Evolutionary conservation across 495 filamentous ascomycete genomes (phyloP), one percentile per base, ranked within the genome.

Genomic region (Aspergillus biplanus): DNA sequence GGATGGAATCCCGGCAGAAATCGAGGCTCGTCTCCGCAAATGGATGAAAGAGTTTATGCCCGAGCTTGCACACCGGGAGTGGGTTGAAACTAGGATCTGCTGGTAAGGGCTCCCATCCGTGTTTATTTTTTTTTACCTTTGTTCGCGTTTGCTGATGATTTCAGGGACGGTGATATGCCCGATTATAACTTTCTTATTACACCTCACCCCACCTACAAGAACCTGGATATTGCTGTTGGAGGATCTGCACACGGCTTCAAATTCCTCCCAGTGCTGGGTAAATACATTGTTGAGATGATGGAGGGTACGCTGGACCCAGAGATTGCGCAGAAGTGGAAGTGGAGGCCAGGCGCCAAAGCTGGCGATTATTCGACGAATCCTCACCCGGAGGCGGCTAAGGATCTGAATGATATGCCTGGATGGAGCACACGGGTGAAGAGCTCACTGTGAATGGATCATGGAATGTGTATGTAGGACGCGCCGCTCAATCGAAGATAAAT

Each of bases 171-270:
- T 6, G 60, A 62, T 15, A 62, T 47, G 35, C 21, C 42, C 6
- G 60, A 62, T 34, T 35, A 47, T 9, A 37, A 62, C 42, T 62
- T 62, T 42, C 60, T 62, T 1, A 47, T 62, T 3, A 56, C 52
- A 0, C 39, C 52, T 5, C 60, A 62, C n/a, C 60, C 52, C 11
- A 2, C 8, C 7, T 18, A 48, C 21, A 33, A 56, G 35, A 48
- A 48, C 15, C 53, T 57, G 0, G 33, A 49, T 12, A 32, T 81
- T 8, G 75, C 73, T 4, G 69, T 72, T 7, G 78, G 77, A 4
- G 79, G 75, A 3, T 78, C 73, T 32, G 79, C 75, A 16, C 75
- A 80, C 52, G 75, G 75, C 6, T 79, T 81, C 57, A 79, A 76
- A 64, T 70, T 72, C 27, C 74, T 76, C 34, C 74, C 78, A 2